Evolutionary conservation across 2,329 filamentous ascomycete species (phyloP).

Genomic region (Cercospora beticola): DNA sequence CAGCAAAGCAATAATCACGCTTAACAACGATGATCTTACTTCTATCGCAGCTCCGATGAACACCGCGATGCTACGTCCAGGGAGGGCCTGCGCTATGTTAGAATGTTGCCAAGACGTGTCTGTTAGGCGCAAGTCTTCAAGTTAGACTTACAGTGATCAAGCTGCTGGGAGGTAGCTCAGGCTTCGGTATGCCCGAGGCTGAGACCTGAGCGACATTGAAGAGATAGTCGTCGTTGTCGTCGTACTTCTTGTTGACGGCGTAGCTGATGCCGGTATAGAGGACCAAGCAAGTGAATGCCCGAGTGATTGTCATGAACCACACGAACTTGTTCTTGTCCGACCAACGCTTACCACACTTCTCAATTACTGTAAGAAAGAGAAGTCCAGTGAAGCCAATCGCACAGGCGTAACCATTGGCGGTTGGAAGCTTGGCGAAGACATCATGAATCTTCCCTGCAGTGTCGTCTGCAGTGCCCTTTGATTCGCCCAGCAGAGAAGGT

Average conservation of each 20-base stretch:
- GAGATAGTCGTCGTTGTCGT: constrained; percentile 46
- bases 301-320: constrained; percentile 60
- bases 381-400: constrained; percentile 61
- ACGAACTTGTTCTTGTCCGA: constrained; percentile 58
- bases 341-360: constrained; percentile 60
- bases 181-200: constrained; percentile 55
- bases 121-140: background rate
- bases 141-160: constrained; percentile 44
- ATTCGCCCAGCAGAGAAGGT: constrained; percentile 58
- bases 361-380: constrained; percentile 56
- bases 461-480: constrained; percentile 49
- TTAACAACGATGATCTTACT: background rate
- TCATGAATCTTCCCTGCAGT: constrained; percentile 60
- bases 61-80: constrained; percentile 57
- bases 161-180: constrained; percentile 48
- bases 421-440: constrained; percentile 56
- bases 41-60: constrained; percentile 63
- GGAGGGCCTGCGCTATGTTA: constrained; percentile 44
- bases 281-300: constrained; percentile 60
- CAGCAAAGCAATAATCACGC: background rate
- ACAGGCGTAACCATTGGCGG: constrained; percentile 59
- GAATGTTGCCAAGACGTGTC: background rate
- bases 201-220: constrained; percentile 60
- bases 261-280: constrained; percentile 65
- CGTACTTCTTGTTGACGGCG: constrained; percentile 57